Base-by-base conservation (phyloP, 257 asterid species). In the Gentiana dahurica region DNA sequence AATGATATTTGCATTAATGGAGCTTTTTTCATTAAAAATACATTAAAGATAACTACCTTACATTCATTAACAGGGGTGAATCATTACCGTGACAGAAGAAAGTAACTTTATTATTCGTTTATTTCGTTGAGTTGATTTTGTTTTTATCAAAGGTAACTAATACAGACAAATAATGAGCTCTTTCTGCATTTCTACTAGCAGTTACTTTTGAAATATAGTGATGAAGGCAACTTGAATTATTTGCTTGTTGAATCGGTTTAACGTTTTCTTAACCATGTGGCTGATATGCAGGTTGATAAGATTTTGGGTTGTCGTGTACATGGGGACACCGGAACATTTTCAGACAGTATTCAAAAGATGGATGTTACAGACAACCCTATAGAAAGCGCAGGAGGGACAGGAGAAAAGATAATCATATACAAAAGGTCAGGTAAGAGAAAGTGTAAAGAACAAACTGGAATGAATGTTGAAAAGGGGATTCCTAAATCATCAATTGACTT, bases 291-390 rank as follows among this genome's bases (percentile, higher is more conserved):
- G 97, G 98, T 92, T 61, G 94, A 88, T 75, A 81, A 82, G 57
- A 84, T 92, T 66, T 41, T 88, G 74, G 98, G 94, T 58, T 88
- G 95, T 68, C 90, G 94, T 49, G 73, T 81, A 60, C 73, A 65
- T 75, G 79, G 70, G 65, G 84, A 77, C 59, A 59, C 58, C 68
- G 51, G 36, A 38, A 59, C 51, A 63, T 49, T 60, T 52, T 68
- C 67, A 38, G 68, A 53, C 56, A 67, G 41, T 61, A 50, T 49
- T 62, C 68, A 60, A 49, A 57, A 39, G 68, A 59, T 67, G 52
- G 59, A 81, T 70, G 54, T 63, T 68, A 71, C 69, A 50, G 62
- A 72, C 68, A 64, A 62, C 73, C 67, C 83, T 62, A 78, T 71
- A 67, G 76, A 53, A 58, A 79, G 69, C 56, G 70, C 68, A 64